Evolutionary conservation across 345 rosid species (phyloP), one percentile per base, ranked within the genome.

Genomic region (Eucalyptus marginata): DNA sequence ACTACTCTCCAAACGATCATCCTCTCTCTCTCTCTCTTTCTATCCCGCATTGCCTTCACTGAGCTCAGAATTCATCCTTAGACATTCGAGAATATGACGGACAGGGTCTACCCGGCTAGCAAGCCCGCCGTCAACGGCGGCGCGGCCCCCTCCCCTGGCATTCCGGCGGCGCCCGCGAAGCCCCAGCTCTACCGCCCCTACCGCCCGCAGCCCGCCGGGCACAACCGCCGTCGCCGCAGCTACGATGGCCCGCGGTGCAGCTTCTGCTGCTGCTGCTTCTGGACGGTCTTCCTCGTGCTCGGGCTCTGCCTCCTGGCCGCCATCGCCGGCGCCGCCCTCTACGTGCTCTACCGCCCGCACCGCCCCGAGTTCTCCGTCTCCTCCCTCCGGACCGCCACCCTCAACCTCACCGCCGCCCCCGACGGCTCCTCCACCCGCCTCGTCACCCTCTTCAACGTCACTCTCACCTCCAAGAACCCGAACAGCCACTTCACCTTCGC

Each of bases 241-340:
- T 76, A 76, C 84, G 84, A 76, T 25, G 47, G 97, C 11, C 94
- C 95, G 10, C 94, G 97, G 58, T 94, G 92, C 93, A 90, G 93
- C 81, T 93, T 98, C 93, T 98, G 99, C 88, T 95, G 99, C 88
- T 96, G 93, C 86, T 96, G 97, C 92, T 97, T 97, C 93, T 98
- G 99, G 99, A 89, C 94, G 33, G 90, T 96, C 51, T 94, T 98
- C 51, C 31, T 93, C 46, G 44, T 96, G 36, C 95, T 98, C 24
- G 86, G 96, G 89, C 88, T 97, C 49, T 92, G 95, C 87, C 94
- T 98, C 71, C 51, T 97, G 12, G 94, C 93, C 3, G 93, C 95
- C 86, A 96, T 95, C 43, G 93, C 97, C 66, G 97, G 96, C 8
- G 94, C 97, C 5, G 98, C 96, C 18, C 90, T 95, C 43, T 97